phyloP scores from a whole-genome alignment of 2,329 filamentous ascomycete species.

The Penicillium fuscoglaucum region DNA sequence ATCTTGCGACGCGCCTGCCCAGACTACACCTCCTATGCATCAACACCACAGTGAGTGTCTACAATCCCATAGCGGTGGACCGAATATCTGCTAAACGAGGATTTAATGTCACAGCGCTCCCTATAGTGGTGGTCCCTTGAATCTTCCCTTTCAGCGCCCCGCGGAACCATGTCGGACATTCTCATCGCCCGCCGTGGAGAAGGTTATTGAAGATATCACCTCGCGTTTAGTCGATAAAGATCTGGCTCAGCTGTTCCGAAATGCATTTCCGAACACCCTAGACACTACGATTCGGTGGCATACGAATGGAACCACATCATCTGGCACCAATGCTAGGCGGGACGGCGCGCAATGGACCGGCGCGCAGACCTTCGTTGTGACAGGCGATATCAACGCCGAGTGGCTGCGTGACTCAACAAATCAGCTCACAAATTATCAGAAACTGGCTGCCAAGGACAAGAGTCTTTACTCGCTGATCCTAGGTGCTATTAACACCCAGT shows the following conservation, averaged over 20 bases:
- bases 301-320: constrained; percentile 55
- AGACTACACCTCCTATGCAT: constrained; percentile 64
- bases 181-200: constrained; percentile 79
- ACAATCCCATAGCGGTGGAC: neutral
- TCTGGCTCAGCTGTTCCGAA: constrained; percentile 88
- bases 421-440: constrained; percentile 87
- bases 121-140: constrained; percentile 73
- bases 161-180: constrained; percentile 83
- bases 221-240: constrained; percentile 79
- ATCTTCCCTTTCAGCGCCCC: constrained; percentile 83
- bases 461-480: constrained; percentile 77
- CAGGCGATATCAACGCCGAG: constrained; percentile 88
- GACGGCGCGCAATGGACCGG: constrained; percentile 73
- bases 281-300: constrained; percentile 91
- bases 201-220: constrained; percentile 81
- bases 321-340: constrained; percentile 37
- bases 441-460: constrained; percentile 76
- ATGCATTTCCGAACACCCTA: constrained; percentile 87
- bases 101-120: constrained; percentile 60
- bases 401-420: constrained; percentile 94
- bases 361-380: constrained; percentile 88
- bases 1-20: constrained; percentile 57
- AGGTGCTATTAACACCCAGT: constrained; percentile 93
- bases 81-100: constrained; percentile 1
- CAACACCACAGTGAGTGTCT: constrained; percentile 57